Base-by-base conservation (phyloP, 768 basidiomycete species). In the Porpolomopsis calyptriformis region DNA sequence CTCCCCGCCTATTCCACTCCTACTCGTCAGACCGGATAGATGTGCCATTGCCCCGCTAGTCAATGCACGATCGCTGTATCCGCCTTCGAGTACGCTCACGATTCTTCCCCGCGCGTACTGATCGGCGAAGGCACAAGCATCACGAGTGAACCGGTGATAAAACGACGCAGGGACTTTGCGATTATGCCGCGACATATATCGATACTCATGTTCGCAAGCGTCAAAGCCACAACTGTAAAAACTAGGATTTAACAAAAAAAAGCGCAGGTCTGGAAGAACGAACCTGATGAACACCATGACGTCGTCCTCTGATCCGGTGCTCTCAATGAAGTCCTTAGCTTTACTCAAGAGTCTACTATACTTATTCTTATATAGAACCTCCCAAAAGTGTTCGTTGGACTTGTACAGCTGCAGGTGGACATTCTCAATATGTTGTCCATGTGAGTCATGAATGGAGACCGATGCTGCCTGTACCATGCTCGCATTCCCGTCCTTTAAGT, bases 41-140 rank as follows among this genome's bases (percentile, higher is more conserved):
- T 91, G 85, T 0, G 90, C 85, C 75, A 91, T 77, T 0, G 82
- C 73, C 0, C 85, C 94, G 51, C 85, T 90, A 4, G 70, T 78
- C 45, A 98, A 68, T 0, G 94, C 92, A 4, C 83, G 74, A 60
- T 97, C 91, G 54, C 87, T 88, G 57, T 97, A 97, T 1, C 93
- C 94, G 1, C 94, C 94, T 64, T 99, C 94, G 1, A 99, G 76
- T 0, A 97, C 86, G 53, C 88, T 91, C 31, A 98, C 71, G 4
- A 94, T 54, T 34, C 79, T 73, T 0, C 91, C 89, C 1, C 60
- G 55, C 0, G 87, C 78, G 51, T 80, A 80, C 37, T 60, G 52
- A 22, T 83, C 73, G 5, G 84, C 81, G 46, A 99, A 74, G 0
- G 54, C 58, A 43, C 74, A 68, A 0, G 78, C 76, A 53, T 94